Evolutionary conservation across 2,329 filamentous ascomycete species (phyloP).

Genomic region (Furcasterigmium sp.): DNA sequence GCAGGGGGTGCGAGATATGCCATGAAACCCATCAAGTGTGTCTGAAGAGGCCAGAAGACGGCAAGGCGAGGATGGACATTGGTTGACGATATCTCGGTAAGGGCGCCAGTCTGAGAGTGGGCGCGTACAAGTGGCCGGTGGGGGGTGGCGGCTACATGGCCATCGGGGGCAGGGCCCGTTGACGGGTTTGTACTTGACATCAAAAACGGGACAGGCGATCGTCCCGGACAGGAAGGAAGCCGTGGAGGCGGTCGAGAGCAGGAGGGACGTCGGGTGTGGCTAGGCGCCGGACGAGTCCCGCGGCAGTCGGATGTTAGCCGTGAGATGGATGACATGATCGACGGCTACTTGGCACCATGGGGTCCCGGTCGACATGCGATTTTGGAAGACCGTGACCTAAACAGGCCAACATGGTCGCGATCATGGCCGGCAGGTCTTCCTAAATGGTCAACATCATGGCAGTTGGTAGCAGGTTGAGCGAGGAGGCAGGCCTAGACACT

Average conservation of each 20-base stretch:
- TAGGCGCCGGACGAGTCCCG: conserved; percentile 22
- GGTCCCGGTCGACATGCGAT: not conserved
- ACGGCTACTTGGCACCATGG: too few species aligned
- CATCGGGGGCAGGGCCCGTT: conserved; percentile 8
- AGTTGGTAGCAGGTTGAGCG: too few species aligned
- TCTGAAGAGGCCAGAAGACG: conserved; percentile 37
- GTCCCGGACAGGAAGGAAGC: conserved; percentile 5
- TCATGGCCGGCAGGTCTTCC: too few species aligned
- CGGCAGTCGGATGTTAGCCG: not conserved
- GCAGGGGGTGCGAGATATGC: conserved; percentile 20
- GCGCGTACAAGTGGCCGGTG: conserved; percentile 34
- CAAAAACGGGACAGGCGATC: not conserved
- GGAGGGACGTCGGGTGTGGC: conserved; percentile 20
- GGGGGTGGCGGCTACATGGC: conserved; percentile 13
- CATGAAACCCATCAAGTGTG: conserved; percentile 49
- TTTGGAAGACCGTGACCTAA: not conserved
- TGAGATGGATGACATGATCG: not conserved
- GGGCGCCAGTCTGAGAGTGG: conserved; percentile 43
- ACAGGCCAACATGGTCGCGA: not conserved
- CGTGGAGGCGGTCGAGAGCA: conserved; percentile 22
- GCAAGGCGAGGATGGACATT: conserved; percentile 42
- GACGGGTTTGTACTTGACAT: not conserved
- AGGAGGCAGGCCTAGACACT: too few species aligned
- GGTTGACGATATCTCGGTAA: conserved; percentile 34
- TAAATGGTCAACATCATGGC: too few species aligned